Conservation (phyloP, 176 grass and related monocot species). For the Hyparrhenia diplandra region DNA sequence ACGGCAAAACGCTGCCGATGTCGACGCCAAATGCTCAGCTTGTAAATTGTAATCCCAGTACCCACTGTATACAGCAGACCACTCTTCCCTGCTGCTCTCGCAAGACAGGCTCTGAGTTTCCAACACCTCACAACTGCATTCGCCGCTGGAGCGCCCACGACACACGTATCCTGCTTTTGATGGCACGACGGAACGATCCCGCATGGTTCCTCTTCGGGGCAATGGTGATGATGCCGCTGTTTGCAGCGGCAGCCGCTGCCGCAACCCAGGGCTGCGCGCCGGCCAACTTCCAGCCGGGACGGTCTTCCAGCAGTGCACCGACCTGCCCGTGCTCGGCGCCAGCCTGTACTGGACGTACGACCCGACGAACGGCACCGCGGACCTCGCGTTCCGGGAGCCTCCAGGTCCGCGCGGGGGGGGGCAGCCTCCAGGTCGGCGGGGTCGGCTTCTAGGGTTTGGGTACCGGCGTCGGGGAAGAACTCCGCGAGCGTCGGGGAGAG, state of each 20-base stretch:
- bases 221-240: background rate
- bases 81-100: background rate
- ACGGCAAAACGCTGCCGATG: background rate
- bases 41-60: background rate
- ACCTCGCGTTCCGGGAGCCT: slow-evolving; percentile 69
- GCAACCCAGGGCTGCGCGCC: background rate
- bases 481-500: no score
- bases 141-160: background rate
- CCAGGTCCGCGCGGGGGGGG: no score
- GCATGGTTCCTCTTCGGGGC: background rate
- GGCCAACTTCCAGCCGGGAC: slow-evolving; percentile 46
- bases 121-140: background rate
- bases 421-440: no score
- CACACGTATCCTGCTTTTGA: background rate
- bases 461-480: no score
- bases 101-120: background rate
- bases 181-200: background rate
- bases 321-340: slow-evolving; percentile 54
- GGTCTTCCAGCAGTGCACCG: slow-evolving; percentile 44
- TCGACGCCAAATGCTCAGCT: background rate
- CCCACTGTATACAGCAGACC: background rate
- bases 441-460: no score
- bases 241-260: background rate
- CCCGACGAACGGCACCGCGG: slow-evolving; percentile 39
- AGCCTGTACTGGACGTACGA: slow-evolving; percentile 78